phyloP scores from a whole-genome alignment of 768 basidiomycete species.

The Brasilioporus rufonigricans region DNA sequence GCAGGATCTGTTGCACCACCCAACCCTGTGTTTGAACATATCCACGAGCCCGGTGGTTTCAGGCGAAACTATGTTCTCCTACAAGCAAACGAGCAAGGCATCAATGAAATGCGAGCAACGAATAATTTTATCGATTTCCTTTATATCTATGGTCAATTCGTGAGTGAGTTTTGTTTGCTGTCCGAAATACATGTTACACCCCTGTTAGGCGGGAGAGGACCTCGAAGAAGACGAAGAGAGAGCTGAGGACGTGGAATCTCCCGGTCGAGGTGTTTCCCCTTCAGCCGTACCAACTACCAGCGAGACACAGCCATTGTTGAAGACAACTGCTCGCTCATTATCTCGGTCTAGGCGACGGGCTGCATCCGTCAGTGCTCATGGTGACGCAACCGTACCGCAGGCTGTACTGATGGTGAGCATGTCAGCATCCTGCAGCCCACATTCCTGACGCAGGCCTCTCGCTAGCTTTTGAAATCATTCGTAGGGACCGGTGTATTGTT shows the following conservation, averaged over 20 bases:
- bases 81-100: conserved; percentile 65
- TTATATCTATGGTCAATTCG: conserved; percentile 94
- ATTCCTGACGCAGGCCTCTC: not conserved
- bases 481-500: conserved; percentile 96
- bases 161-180: conserved; percentile 40
- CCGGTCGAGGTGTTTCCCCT: conserved; percentile 23
- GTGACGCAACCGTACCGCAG: conserved; percentile 88
- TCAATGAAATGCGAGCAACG: conserved; percentile 57
- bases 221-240: conserved; percentile 83
- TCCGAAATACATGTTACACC: conserved; percentile 1
- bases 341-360: conserved; percentile 56
- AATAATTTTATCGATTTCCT: conserved; percentile 95
- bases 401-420: conserved; percentile 84
- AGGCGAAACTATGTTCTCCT: conserved; percentile 82
- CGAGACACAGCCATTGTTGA: conserved; percentile 61
- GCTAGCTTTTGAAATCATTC: conserved; percentile 85
- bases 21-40: conserved; percentile 85
- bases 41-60: conserved; percentile 95
- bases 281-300: conserved; percentile 13
- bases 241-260: conserved; percentile 52
- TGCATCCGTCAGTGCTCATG: conserved; percentile 59
- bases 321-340: conserved; percentile 37
- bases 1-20: conserved; percentile 49
- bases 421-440: not conserved
- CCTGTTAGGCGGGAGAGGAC: conserved; percentile 79